Evolutionary conservation across 352 stramenopile genomes (phyloP), one percentile per base, ranked within the genome.

Genomic region (Globisporangium heterothallicum): DNA sequence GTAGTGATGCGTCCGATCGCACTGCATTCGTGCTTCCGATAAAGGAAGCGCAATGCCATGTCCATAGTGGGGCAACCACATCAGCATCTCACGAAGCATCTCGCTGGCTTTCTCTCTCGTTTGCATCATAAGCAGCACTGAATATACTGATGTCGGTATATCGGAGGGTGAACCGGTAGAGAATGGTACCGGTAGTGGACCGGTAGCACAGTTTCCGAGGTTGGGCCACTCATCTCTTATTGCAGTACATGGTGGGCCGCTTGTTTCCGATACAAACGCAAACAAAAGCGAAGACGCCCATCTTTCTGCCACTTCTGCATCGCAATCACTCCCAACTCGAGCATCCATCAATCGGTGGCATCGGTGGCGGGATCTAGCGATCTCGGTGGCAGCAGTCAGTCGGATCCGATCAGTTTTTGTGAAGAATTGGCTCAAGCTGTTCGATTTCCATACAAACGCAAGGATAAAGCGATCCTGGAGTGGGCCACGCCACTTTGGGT

Each of bases 401-500:
- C 22, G 4, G 12, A 21, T 3, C 3, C 10, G n/a, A n/a, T n/a
- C n/a, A n/a, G n/a, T n/a, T n/a, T n/a, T n/a, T n/a, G n/a, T n/a
- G n/a, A n/a, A n/a, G n/a, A n/a, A n/a, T n/a, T n/a, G n/a, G n/a
- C n/a, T n/a, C n/a, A n/a, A n/a, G n/a, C n/a, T n/a, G n/a, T n/a
- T n/a, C n/a, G n/a, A n/a, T n/a, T n/a, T n/a, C n/a, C 6, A 36
- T 36, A 36, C 30, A 36, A 36, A 36, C 30, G 12, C 30, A 8
- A 8, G 16, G 12, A 36, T 36, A 36, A 9, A 36, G 2, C 30
- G 2, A 8, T 21, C 22, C 21, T 5, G 13, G 14, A 2, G 32
- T 53, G 47, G 47, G 19, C 32, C 47, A 53, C 42, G 19, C 42
- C 42, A 18, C 12, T 14, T 5, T 53, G 47, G 47, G 32, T 55